These are phyloP conservation scores for Penicillium samsonianum DNA, from an alignment of 495 filamentous ascomycete genomes.

Conservation along the genomic window DNA sequence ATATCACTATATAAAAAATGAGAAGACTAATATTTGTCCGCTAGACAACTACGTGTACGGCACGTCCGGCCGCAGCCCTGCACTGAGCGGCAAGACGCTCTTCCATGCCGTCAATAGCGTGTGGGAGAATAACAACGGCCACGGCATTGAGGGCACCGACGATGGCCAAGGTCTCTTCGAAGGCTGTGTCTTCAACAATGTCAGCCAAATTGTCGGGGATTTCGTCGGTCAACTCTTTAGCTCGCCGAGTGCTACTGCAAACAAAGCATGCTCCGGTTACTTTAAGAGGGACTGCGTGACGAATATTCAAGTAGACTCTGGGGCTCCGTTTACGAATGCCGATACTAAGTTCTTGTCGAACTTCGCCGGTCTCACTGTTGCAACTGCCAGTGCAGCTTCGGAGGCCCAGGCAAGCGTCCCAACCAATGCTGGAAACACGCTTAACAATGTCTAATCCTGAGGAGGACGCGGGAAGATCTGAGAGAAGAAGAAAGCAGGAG, in stretches of 20 bases:
- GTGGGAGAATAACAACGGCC: conserved; percentile 14
- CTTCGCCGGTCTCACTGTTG: background rate
- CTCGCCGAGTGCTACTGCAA: background rate
- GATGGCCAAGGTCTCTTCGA: conserved; percentile 15
- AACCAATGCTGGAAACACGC: background rate
- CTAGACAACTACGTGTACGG: conserved; percentile 50
- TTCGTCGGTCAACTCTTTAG: background rate
- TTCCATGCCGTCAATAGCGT: conserved; percentile 31
- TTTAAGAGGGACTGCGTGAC: background rate
- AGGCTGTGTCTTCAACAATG: conserved; percentile 10
- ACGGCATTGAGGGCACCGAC: conserved; percentile 15
- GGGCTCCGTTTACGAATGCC: background rate
- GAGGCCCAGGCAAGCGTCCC: background rate
- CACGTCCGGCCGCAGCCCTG: conserved; percentile 47
- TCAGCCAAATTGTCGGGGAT: background rate
- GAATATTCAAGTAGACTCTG: background rate
- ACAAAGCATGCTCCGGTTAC: background rate
- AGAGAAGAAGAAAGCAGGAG: background rate
- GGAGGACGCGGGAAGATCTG: background rate
- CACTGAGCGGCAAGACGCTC: conserved; percentile 41
- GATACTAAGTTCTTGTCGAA: background rate
- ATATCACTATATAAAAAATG: background rate
- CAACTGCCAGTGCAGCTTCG: background rate
- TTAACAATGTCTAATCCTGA: background rate
- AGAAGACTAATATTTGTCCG: conserved; percentile 13